Conservation (phyloP, 2,329 filamentous ascomycete species). For the Aspergillus versicolor region DNA sequence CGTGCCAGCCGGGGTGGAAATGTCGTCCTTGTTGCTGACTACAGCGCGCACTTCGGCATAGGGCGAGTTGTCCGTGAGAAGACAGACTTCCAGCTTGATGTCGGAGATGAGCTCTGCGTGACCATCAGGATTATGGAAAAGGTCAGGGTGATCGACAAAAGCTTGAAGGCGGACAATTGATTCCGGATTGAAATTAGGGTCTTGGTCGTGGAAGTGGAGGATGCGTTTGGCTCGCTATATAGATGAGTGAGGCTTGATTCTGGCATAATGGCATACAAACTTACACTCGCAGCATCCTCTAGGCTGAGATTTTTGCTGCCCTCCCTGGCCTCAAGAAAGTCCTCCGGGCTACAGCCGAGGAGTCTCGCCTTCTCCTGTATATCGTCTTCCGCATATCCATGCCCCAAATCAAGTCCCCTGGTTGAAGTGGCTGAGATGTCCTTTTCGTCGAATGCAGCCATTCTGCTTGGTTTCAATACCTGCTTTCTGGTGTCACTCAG, state of each 20-base stretch:
- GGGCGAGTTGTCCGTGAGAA: conserved; percentile 8
- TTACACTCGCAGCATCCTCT: neutral
- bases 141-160: neutral
- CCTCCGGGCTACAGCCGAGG: neutral
- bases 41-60: conserved; percentile 22
- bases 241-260: neutral
- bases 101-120: neutral
- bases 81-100: neutral
- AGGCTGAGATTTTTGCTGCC: neutral
- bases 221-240: conserved; percentile 1
- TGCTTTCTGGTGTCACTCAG: no score
- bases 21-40: conserved; percentile 17
- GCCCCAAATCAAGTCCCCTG: neutral
- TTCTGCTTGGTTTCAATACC: neutral
- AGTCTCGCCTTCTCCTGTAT: neutral
- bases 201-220: conserved; percentile 5
- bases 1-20: conserved; percentile 19
- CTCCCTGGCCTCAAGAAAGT: neutral
- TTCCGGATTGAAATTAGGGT: conserved; percentile 1
- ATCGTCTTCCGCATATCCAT: neutral
- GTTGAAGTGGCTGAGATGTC: neutral
- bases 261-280: neutral
- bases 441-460: neutral
- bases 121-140: neutral
- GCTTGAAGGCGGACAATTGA: neutral